A percentile compares a stretch with the other conserved stretches of the same genome.
These are phyloP conservation scores for Fusarium luffae DNA, from an alignment of 2,329 filamentous ascomycete species.

Conservation along the genomic window DNA sequence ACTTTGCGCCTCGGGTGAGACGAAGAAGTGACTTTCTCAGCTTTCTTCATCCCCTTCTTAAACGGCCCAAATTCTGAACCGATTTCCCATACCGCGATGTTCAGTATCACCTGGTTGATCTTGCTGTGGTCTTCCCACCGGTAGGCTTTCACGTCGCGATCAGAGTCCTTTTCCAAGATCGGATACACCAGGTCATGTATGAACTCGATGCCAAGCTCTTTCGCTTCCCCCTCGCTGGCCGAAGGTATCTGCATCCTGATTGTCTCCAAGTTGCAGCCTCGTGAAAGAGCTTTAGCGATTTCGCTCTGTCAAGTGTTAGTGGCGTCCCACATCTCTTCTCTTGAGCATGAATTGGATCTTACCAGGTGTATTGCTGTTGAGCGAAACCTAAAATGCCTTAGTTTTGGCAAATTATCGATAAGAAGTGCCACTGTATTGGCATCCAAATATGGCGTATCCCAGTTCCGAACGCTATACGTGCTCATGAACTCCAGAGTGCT, in stretches of 20 bases:
- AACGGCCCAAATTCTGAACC: slow-evolving; percentile 14
- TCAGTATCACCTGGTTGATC: slow-evolving; percentile 1
- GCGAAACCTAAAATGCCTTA: slow-evolving; percentile 24
- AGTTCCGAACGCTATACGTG: no score
- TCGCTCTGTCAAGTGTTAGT: neutral
- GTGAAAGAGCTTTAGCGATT: slow-evolving; percentile 19
- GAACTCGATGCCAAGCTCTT: neutral
- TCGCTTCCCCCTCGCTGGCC: neutral
- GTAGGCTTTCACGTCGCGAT: neutral
- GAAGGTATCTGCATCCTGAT: neutral
- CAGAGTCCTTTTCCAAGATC: neutral
- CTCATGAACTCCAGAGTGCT: slow-evolving; percentile 6
- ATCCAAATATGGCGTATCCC: slow-evolving; percentile 15
- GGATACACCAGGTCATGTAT: neutral
- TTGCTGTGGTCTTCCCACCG: slow-evolving; percentile 33
- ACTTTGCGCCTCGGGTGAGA: slow-evolving; percentile 7
- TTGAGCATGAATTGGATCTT: rapidly evolving
- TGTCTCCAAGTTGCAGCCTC: slow-evolving; percentile 2
- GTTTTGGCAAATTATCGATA: slow-evolving; percentile 11
- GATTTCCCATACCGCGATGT: slow-evolving; percentile 8
- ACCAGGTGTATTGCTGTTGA: slow-evolving; percentile 19
- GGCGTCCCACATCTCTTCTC: neutral
- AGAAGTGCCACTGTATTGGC: slow-evolving; percentile 15
- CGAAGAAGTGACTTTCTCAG: slow-evolving; percentile 1
- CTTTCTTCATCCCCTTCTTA: slow-evolving; percentile 11